Percentiles rank a stretch among this genome's conserved stretches.
These are phyloP conservation scores for Phytopythium ostracodes DNA, from an alignment of 352 stramenopile species.

Conservation along the genomic window DNA sequence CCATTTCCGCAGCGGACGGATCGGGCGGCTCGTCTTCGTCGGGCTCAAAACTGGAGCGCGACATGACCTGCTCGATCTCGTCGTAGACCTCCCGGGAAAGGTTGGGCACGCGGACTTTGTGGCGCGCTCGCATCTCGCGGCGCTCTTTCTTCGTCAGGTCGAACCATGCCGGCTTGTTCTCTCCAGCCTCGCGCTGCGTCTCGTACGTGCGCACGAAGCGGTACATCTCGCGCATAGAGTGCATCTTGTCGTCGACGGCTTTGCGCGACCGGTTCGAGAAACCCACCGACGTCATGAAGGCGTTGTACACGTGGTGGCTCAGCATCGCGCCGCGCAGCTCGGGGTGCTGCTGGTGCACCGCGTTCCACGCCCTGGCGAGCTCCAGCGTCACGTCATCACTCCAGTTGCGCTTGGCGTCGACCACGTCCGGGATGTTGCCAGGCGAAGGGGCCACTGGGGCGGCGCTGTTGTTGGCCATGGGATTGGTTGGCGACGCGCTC, in stretches of 20 bases:
- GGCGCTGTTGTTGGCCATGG: not conserved
- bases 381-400: slow-evolving; percentile 60
- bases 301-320: slow-evolving; percentile 48
- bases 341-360: slow-evolving; percentile 21
- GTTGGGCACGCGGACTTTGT: slow-evolving; percentile 42
- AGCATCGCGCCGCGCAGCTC: slow-evolving; percentile 36
- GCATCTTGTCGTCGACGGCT: slow-evolving; percentile 70
- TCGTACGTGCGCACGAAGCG: slow-evolving; percentile 55
- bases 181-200: slow-evolving; percentile 17
- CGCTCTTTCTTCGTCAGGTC: slow-evolving; percentile 48
- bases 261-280: slow-evolving; percentile 51
- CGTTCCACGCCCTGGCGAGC: slow-evolving; percentile 48
- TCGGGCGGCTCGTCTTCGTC: not conserved
- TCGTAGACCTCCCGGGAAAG: slow-evolving; percentile 34
- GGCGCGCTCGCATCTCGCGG: slow-evolving; percentile 30
- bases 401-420: slow-evolving; percentile 53
- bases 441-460: not conserved
- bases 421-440: slow-evolving; percentile 20
- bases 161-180: slow-evolving; percentile 40
- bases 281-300: slow-evolving; percentile 41
- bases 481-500: not conserved
- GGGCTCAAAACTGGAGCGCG: slow-evolving; percentile 18
- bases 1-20: not conserved
- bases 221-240: slow-evolving; percentile 77
- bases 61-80: slow-evolving; percentile 40